Evolutionary conservation across 495 filamentous ascomycete species (phyloP).

Genomic region (Talaromyces wortmannii): DNA sequence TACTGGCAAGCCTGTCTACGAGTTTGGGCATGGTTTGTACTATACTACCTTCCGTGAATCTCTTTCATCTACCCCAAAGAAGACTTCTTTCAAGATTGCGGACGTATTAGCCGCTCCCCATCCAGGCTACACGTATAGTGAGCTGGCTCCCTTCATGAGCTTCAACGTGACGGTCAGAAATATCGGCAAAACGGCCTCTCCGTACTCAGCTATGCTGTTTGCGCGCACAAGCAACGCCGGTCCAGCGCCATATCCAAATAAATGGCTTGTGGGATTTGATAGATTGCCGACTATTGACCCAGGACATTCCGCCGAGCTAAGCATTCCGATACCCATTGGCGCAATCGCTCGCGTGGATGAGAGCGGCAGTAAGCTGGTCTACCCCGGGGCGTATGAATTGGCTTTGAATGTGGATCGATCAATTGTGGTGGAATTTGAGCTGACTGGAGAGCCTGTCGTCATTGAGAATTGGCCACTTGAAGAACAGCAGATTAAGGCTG

Average conservation of each 20-base stretch:
- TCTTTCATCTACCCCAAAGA: conserved; percentile 1
- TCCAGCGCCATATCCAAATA: conserved; percentile 54
- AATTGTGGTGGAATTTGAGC: conserved; percentile 17
- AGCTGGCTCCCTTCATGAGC: conserved; percentile 37
- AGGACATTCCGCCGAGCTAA: conserved; percentile 23
- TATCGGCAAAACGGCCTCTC: conserved; percentile 45
- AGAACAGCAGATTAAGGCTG: conserved; percentile 18
- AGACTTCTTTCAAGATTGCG: conserved; percentile 18
- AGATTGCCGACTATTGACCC: conserved; percentile 40
- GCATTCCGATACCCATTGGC: conserved; percentile 48
- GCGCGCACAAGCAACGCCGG: conserved; percentile 45
- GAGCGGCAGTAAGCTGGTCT: conserved; percentile 52
- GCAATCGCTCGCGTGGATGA: conserved; percentile 52
- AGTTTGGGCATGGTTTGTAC: conserved; percentile 51
- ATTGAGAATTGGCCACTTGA: conserved; percentile 27
- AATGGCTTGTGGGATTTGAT: conserved; percentile 55
- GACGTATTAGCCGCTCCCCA: conserved; percentile 18
- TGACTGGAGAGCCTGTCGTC: conserved; percentile 22
- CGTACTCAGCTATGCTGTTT: conserved; percentile 56
- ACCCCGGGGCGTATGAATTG: conserved; percentile 58
- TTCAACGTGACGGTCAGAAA: conserved; percentile 40
- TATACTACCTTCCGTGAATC: conserved; percentile 42
- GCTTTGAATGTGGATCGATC: conserved; percentile 43
- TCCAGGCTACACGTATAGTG: conserved; percentile 14
- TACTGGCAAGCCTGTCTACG: conserved; percentile 42